A percentile compares a stretch with the other conserved stretches of the same genome.
Conservation (phyloP, 352 stramenopile species). For the Globisporangium perplexum region DNA sequence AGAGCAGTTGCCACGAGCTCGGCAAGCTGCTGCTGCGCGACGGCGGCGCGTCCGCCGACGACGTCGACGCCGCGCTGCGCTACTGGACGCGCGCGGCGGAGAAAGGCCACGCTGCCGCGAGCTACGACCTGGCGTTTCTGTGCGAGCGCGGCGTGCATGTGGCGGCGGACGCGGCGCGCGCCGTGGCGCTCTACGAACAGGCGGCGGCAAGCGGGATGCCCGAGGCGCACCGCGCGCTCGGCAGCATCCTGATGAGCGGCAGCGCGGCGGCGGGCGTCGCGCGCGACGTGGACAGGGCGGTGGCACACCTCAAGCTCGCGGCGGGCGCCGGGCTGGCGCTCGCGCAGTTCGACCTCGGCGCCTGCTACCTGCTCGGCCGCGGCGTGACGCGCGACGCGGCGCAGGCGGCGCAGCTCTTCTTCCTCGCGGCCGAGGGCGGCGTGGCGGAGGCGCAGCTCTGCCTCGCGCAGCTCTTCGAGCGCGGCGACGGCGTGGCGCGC, state of each 20-base stretch:
- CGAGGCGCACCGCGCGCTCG: conserved; percentile 59
- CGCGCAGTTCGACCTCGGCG: conserved; percentile 78
- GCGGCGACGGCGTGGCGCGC: conserved; percentile 34
- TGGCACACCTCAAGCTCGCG: conserved; percentile 50
- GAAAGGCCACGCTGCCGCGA: conserved; percentile 60
- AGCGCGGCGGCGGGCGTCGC: conserved; percentile 12
- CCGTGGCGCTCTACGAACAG: conserved; percentile 50
- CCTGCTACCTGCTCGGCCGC: conserved; percentile 73
- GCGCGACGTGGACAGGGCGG: conserved; percentile 25
- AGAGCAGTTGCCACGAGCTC: conserved; percentile 64
- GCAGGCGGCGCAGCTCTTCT: conserved; percentile 62
- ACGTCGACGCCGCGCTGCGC: conserved; percentile 35
- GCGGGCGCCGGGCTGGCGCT: conserved; percentile 49
- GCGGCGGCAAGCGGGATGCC: conserved; percentile 60
- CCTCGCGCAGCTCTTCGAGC: conserved; percentile 73
- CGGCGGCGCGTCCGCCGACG: conserved; percentile 14
- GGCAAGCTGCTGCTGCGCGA: conserved; percentile 71
- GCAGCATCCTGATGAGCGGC: conserved; percentile 47
- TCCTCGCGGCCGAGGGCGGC: conserved; percentile 60
- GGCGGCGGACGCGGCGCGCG: conserved; percentile 38
- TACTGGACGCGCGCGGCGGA: conserved; percentile 66
- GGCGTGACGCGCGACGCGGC: conserved; percentile 42
- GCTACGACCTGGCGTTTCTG: conserved; percentile 70
- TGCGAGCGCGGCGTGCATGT: conserved; percentile 74
- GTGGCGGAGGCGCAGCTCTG: conserved; percentile 67